phyloP scores from a whole-genome alignment of 2,329 filamentous ascomycete genomes.

The Leptographium wingfieldii region DNA sequence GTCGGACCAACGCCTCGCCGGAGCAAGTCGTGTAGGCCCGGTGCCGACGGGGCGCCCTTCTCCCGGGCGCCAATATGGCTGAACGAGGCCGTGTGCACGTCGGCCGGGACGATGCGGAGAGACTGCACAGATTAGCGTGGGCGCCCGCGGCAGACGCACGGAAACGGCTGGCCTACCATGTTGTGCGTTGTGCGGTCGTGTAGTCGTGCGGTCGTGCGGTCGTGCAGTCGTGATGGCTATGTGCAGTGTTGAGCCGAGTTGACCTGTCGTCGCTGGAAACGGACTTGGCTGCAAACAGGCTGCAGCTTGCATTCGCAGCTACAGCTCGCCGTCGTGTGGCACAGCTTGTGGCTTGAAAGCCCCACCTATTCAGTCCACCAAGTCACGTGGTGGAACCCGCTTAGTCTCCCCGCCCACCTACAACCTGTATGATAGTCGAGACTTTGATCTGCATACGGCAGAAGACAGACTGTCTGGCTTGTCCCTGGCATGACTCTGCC shows the following conservation, averaged over 20 bases:
- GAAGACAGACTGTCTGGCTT: neutral
- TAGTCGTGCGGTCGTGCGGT: too few species aligned
- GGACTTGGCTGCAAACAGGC: conserved; percentile 4
- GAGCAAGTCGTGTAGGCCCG: conserved; percentile 86
- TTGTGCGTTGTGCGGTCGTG: neutral
- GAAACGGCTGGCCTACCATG: neutral
- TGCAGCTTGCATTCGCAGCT: conserved; percentile 13
- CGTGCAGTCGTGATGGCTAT: too few species aligned
- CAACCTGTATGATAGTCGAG: neutral
- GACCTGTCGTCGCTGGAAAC: neutral
- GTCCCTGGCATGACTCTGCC: neutral
- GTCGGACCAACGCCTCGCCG: conserved; percentile 63
- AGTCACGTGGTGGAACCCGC: neutral
- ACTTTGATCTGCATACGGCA: too few species aligned
- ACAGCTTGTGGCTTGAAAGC: neutral
- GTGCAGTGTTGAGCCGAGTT: neutral
- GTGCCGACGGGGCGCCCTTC: conserved; percentile 73
- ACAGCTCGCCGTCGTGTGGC: neutral
- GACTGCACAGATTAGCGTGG: conserved; percentile 37
- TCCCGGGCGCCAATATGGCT: conserved; percentile 44
- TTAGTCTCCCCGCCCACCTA: neutral
- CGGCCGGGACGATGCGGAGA: conserved; percentile 74
- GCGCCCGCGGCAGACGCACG: neutral
- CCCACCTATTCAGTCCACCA: neutral
- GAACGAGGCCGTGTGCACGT: conserved; percentile 52